A percentile compares a stretch with the other conserved stretches of the same genome.
These are phyloP conservation scores for Verticillium klebahnii DNA, from an alignment of 2,329 filamentous ascomycete species.

Conservation along the genomic window DNA sequence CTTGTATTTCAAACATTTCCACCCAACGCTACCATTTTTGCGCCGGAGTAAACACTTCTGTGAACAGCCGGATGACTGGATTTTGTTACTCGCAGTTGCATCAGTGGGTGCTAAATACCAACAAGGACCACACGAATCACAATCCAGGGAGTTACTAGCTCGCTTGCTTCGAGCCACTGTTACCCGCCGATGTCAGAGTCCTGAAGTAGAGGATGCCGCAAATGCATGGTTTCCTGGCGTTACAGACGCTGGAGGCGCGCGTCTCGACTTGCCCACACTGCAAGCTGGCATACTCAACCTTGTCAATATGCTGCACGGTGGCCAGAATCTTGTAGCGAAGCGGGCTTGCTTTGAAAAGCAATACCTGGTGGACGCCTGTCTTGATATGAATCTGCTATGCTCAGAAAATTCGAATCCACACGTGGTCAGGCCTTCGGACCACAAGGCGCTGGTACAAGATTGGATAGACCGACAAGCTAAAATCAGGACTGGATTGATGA, in stretches of 20 bases:
- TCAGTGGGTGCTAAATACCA: conserved; percentile 1
- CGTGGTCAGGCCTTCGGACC: neutral
- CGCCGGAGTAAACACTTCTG: neutral
- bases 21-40: conserved; percentile 6
- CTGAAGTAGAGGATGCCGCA: neutral
- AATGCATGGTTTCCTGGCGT: neutral
- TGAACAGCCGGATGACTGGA: neutral
- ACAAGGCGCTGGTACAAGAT: neutral
- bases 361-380: neutral
- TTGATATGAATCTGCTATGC: neutral
- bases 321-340: neutral
- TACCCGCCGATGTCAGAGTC: neutral
- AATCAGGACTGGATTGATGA: conserved; percentile 9
- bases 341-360: neutral
- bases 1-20: conserved; percentile 6
- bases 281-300: neutral
- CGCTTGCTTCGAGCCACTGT: neutral
- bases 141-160: neutral
- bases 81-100: conserved; percentile 1
- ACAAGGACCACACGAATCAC: neutral
- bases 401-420: neutral
- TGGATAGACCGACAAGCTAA: conserved; percentile 4
- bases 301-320: neutral
- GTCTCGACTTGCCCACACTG: neutral
- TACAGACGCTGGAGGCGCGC: neutral